A percentile compares a stretch with the other conserved stretches of the same genome.
Conservation (phyloP, 805 yeast species). For the Kuraishia cidri region DNA sequence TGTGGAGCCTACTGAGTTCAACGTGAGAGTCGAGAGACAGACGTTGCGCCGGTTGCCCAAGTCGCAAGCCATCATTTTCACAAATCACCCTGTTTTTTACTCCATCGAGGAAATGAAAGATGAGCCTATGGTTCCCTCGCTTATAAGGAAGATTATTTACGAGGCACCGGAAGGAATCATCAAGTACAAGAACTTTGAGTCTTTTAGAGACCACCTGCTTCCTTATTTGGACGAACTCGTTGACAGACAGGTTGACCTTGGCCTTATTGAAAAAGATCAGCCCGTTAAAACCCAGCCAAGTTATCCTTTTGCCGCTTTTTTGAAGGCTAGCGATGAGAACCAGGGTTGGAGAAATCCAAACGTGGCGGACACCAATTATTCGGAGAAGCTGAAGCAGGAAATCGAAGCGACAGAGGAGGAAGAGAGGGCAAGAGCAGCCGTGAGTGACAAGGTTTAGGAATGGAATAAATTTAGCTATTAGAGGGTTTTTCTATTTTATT, state of each 20-base stretch:
- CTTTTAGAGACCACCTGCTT: slow-evolving; percentile 49
- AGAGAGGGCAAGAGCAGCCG: neutral
- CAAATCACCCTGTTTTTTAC: slow-evolving; percentile 74
- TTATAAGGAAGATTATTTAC: slow-evolving; percentile 48
- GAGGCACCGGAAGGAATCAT: slow-evolving; percentile 62
- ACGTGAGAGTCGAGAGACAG: slow-evolving; percentile 67
- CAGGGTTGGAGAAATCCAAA: slow-evolving; percentile 32
- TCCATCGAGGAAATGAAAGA: slow-evolving; percentile 76
- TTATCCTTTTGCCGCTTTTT: slow-evolving; percentile 57
- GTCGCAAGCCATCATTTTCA: slow-evolving; percentile 57
- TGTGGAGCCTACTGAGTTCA: slow-evolving; percentile 40
- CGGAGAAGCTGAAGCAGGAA: slow-evolving; percentile 13
- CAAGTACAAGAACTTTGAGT: slow-evolving; percentile 53
- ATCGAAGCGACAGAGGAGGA: slow-evolving; percentile 5
- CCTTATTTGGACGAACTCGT: slow-evolving; percentile 51
- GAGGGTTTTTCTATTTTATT: too few species aligned
- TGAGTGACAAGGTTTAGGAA: slow-evolving; percentile 1
- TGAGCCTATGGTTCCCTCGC: slow-evolving; percentile 66
- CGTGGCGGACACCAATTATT: slow-evolving; percentile 11
- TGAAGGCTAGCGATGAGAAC: slow-evolving; percentile 23
- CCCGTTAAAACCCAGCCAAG: slow-evolving; percentile 50
- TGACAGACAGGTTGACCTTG: slow-evolving; percentile 46
- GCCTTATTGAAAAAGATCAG: slow-evolving; percentile 43
- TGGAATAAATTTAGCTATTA: too few species aligned
- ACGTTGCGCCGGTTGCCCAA: slow-evolving; percentile 61